Evolutionary conservation across 257 asterid species (phyloP), one percentile per base, ranked within the genome.

Genomic region (Asclepias syriaca): DNA sequence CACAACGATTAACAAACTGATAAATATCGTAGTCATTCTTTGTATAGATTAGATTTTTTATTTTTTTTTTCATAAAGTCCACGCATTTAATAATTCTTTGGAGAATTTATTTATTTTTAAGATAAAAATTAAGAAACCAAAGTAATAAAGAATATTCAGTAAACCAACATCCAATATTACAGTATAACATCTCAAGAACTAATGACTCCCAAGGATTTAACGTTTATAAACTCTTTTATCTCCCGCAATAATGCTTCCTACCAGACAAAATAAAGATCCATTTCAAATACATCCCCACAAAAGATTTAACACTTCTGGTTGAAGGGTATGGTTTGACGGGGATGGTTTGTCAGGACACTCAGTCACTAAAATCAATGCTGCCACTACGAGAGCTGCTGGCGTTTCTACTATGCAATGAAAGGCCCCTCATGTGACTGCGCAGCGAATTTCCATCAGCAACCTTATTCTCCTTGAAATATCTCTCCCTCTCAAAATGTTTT

Each of bases 401-500:
- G 2, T 85, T 88, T 69, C 92, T 86, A 75, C 97, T 89, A 80
- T 91, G 99, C 70, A 91, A 75, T n/a, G 97, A 87, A 74, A 91
- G 93, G 75, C 84, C 84, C 67, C 87, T 80, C 77, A 88, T 70
- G 74, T 86, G 96, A 55, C 90, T 86, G 27, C 81, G 77, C 27
- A 87, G 82, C 43, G 85, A 55, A 22, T 86, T 73, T 37, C 87
- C 86, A 56, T 91, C 97, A 24, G 72, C 57, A 19, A 73, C 57
- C 79, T 85, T 91, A 21, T 88, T 88, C 70, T 87, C 95, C 78
- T 88, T 89, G 76, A 94, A 94, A 81, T 91, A 91, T 75, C 77
- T 91, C 74, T 94, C 96, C 59, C 99, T 84, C 86, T 94, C 99
- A 19, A 83, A 86, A 29, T 87, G 96, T 74, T 89, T 94, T 58